Evolutionary conservation across 768 basidiomycete species (phyloP).

Genomic region (Tylopilus sp.): DNA sequence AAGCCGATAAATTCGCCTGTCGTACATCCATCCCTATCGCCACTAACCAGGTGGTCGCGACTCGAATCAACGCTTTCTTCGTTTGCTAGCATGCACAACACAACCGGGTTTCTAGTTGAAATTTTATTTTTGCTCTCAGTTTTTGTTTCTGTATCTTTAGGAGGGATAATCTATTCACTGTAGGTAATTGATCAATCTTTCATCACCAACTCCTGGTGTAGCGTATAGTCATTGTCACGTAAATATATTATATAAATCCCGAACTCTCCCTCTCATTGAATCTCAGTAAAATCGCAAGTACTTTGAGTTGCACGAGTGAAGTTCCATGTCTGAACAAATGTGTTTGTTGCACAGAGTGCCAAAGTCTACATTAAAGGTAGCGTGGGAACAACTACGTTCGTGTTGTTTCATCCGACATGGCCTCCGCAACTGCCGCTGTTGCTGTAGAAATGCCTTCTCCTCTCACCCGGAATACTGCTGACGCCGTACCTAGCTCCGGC

Average conservation of each 20-base stretch:
- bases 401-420: conserved; percentile 7
- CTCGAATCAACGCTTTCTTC: not conserved
- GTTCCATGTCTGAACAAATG: too few relatives aligned
- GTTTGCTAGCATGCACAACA: not conserved
- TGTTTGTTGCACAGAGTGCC: too few relatives aligned
- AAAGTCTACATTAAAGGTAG: too few relatives aligned
- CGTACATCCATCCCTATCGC: not conserved
- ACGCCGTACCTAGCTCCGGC: conserved; percentile 61
- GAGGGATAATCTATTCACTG: too few relatives aligned
- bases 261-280: too few relatives aligned
- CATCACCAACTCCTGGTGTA: too few relatives aligned
- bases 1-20: not conserved
- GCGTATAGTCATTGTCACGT: too few relatives aligned
- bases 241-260: too few relatives aligned
- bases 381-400: too few relatives aligned
- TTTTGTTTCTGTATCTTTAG: not conserved
- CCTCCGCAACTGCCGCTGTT: conserved; percentile 10
- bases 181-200: too few relatives aligned
- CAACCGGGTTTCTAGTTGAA: not conserved
- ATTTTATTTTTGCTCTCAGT: not conserved
- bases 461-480: not conserved
- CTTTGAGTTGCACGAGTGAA: too few relatives aligned
- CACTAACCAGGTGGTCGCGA: not conserved
- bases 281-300: too few relatives aligned
- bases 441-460: conserved; percentile 15